Base-by-base conservation (phyloP, 352 stramenopile genomes). In the Phytophthora macrochlamydospora region DNA sequence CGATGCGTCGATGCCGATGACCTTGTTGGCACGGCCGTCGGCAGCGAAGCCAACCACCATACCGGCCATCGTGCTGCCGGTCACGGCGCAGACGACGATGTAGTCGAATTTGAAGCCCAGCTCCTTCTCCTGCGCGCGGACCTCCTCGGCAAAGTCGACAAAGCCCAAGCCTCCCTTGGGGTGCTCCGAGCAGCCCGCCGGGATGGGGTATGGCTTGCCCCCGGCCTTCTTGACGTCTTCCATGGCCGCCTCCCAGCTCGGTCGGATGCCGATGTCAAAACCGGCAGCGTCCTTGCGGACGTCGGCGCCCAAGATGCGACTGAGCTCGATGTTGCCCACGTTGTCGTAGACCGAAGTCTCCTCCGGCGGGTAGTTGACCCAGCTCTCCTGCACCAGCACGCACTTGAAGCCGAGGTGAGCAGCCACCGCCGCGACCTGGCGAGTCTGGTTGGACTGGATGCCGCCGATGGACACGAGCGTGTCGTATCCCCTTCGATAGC, bases 391-490 rank as follows among this genome's bases (percentile, higher is more conserved):
- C 9, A 77, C 69, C 57, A 77, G 51, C 4, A 77, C 69, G 51
- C 69, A 77, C 46, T 77, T 77, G 52, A 77, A 77, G 18, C 69
- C 69, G 28, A 77, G 65, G 32, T 77, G 69, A 0, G 69, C 69
- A 9, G 69, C 69, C 18, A 77, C 69, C 1, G 69, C 69, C 13
- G 69, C 69, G 29, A 77, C 69, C 24, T 77, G 69, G 29, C 69
- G 69, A 24, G 69, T 77, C 48, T 77, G 69, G 65, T 77, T 77
- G 28, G 69, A 77, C 40, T 77, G 69, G 49, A 77, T 77, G 35
- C 69, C 65, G 29, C 69, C 69, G 38, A 77, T 74, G 43, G 69
- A 77, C 56, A 77, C 69, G 32, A 77, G 65, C 24, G 69, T 77
- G 48, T 77, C 69, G 51, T 77, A 77, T 11, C 69, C 69, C 69